Evolutionary conservation across 2,329 filamentous ascomycete genomes (phyloP).

Genomic region (Coniella lustricola): DNA sequence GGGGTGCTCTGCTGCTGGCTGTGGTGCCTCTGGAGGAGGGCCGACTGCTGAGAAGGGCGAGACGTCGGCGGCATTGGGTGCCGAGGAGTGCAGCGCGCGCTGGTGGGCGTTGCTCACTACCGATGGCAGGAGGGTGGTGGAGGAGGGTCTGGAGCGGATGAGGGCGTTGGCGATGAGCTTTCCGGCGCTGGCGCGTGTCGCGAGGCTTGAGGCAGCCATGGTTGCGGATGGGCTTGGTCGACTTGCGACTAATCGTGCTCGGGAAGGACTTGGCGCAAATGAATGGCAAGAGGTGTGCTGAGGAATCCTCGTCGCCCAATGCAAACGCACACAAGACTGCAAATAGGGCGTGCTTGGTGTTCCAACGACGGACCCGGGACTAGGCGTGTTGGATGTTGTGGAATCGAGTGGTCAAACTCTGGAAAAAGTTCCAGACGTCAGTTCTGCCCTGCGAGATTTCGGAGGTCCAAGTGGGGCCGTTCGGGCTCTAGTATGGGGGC

Average conservation of each 20-base stretch:
- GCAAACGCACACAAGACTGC: no score
- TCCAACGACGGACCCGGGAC: no score
- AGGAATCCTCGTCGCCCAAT: no score
- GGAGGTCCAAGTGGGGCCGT: no score
- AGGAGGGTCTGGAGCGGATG: not conserved
- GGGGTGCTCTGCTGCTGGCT: constrained; percentile 33
- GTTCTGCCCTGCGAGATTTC: no score
- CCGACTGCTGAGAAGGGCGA: constrained; percentile 48
- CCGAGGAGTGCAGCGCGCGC: constrained; percentile 22
- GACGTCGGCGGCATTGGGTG: constrained; percentile 37
- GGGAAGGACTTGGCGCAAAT: no score
- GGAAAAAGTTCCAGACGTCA: no score
- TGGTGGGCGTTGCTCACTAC: not conserved
- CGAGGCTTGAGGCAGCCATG: constrained; percentile 8
- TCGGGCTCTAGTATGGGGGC: no score
- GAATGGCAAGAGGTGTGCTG: no score
- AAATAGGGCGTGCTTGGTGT: no score
- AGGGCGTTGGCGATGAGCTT: not conserved
- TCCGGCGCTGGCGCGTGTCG: not conserved
- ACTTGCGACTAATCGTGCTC: not conserved
- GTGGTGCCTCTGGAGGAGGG: constrained; percentile 51
- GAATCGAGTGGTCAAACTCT: no score
- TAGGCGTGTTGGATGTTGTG: no score
- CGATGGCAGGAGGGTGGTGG: not conserved
- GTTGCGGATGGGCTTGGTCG: not conserved